Base-by-base conservation (phyloP, 1,284 basidiomycete genomes). In the Naganishia cerealis region DNA sequence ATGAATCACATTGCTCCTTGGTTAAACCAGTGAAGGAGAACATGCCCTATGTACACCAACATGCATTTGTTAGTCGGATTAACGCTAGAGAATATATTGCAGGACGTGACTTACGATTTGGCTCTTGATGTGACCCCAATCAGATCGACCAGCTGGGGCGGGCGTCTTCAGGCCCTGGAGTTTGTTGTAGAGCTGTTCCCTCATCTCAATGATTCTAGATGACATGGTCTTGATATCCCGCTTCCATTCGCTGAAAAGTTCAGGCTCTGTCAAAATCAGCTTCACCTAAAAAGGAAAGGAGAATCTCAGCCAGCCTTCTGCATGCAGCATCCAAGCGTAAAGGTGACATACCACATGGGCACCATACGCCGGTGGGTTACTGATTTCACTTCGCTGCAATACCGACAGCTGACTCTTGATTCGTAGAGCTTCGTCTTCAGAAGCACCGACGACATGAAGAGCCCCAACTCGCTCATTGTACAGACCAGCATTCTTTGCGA, bases 181-280 rank as follows among this genome's bases (percentile, higher is more conserved):
- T 72, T 87, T 84, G 73, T 90, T 85, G 82, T 90, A 93, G 66
- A 99, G 83, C 73, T 85, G 87, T 74, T 91, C 87, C 71, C 96
- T 86, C 95, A 99, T 98, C 80, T 86, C 87, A 81, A 98, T 98
- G 81, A 99, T 99, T 66, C 96, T 86, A 74, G 92, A 87, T 26
- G 95, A 93, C 96, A 99, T 99, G 67, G 88, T 87, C 83, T 92
- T 92, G 74, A 94, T 92, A 81, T 95, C 92, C 56, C 75, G 76
- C 58, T 79, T 81, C 96, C 95, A 99, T 80, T 96, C 87, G 42
- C 83, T 76, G 80, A 92, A 94, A 59, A 98, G 85, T 67, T 86
- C 85, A n/a, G 84, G 81, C 72, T 89, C 85, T 72, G 87, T 87
- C 54, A 97, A 83, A 38, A 63, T 63, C 38, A 63, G 36, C 6